phyloP scores from a whole-genome alignment of 192 early-diverging fungal genomes.

The Ramicandelaber brevisporus region DNA sequence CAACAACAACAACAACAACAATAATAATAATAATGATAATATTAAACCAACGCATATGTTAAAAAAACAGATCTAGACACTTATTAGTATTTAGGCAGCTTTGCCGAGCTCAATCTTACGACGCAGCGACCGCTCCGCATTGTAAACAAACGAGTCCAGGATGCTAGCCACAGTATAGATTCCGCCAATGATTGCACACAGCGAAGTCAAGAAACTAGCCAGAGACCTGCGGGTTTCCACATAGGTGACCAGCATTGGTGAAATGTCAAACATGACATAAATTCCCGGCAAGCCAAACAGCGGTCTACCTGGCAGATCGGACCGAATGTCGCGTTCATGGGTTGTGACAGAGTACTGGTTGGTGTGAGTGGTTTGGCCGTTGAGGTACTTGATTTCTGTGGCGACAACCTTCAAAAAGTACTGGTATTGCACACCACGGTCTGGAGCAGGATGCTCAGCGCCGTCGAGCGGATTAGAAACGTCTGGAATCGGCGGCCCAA shows the following conservation, averaged over 20 bases:
- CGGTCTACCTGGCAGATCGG: neutral
- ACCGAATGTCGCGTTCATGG: constrained; percentile 33
- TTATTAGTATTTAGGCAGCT: no score
- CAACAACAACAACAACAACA: no score
- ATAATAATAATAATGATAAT: no score
- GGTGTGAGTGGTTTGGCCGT: constrained; percentile 40
- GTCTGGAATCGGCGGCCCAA: constrained; percentile 26
- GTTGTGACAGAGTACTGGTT: constrained; percentile 92
- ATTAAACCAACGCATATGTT: no score
- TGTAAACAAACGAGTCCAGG: constrained; percentile 65
- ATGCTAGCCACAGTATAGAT: constrained; percentile 88
- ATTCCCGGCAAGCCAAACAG: constrained; percentile 27
- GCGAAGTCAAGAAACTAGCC: constrained; percentile 63
- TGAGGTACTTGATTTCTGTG: constrained; percentile 46
- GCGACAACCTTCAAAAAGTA: constrained; percentile 89
- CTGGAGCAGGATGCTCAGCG: constrained; percentile 20
- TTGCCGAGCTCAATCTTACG: constrained; percentile 69
- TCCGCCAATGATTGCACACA: constrained; percentile 83
- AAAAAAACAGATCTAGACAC: no score
- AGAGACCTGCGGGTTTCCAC: constrained; percentile 57
- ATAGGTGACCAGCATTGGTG: constrained; percentile 84
- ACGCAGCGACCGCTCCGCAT: constrained; percentile 50
- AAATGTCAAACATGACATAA: constrained; percentile 87
- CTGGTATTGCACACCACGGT: constrained; percentile 47
- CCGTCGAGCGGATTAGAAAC: constrained; percentile 40